Evolutionary conservation across 495 filamentous ascomycete genomes (phyloP).

Genomic region (Extremus antarcticus): DNA sequence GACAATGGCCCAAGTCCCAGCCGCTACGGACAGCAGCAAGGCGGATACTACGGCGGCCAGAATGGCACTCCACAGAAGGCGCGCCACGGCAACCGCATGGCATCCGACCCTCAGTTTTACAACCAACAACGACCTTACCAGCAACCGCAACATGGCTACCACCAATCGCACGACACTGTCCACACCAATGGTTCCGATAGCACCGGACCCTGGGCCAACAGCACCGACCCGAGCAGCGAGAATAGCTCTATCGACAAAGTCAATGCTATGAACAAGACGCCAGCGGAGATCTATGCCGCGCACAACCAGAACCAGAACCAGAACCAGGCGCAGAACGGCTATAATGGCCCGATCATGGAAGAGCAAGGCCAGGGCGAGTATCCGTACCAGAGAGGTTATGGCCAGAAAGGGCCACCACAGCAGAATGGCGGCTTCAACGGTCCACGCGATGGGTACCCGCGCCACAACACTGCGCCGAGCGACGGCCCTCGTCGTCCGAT

Average conservation of each 20-base stretch:
- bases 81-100: constrained; percentile 18
- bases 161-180: constrained; percentile 73
- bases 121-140: constrained; percentile 41
- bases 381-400: constrained; percentile 3
- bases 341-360: background rate
- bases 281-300: background rate
- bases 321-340: background rate
- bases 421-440: constrained; percentile 31
- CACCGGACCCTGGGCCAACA: constrained; percentile 62
- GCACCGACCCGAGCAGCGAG: constrained; percentile 79
- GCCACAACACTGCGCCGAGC: background rate
- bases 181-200: constrained; percentile 60
- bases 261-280: constrained; percentile 37
- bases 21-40: background rate
- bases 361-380: constrained; percentile 1
- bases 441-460: background rate
- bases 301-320: background rate
- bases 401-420: constrained; percentile 31
- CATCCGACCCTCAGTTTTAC: constrained; percentile 15
- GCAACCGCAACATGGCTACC: constrained; percentile 50
- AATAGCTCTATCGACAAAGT: constrained; percentile 69
- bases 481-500: constrained; percentile 23
- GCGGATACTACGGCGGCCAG: constrained; percentile 23
- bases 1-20: constrained; percentile 14
- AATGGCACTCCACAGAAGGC: constrained; percentile 7